Evolutionary conservation across 192 early-diverging fungal genomes (phyloP), one percentile per base, ranked within the genome.

Genomic region (Entrophospora sp.): DNA sequence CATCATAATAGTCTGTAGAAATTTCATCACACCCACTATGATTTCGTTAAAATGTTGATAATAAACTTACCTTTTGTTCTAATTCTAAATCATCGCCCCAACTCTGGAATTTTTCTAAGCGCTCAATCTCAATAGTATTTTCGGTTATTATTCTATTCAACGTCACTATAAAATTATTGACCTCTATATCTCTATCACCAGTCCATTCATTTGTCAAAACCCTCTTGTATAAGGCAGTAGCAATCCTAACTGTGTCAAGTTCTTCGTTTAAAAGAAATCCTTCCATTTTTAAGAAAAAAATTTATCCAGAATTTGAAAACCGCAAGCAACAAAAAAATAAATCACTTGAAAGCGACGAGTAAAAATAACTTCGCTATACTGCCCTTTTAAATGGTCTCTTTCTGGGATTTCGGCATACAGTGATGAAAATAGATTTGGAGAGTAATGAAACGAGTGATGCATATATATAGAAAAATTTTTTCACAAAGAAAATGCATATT

Each of bases 231-330:
- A 49, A 49, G 48, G 48, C 48, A 22, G 48, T 49, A 49, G 48
- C 48, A 49, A 49, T 49, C 20, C 48, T 49, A 49, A 49, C 48
- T 49, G 48, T 49, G 20, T 49, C 48, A 49, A 49, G 48, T 49
- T 49, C 48, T 49, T 49, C 48, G 48, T 49, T 49, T 49, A 49
- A 49, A 49, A 49, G 48, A 49, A 49, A 49, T 49, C 48, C 48
- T 49, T 49, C 48, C 48, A 49, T 49, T 49, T 49, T 9, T 10
- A 22, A 24, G 18, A 49, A 49, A 40, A 49, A 49, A 49, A n/a
- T n/a, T 49, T 49, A 49, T 9, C 20, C 9, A 22, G 48, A 49
- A 49, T n/a, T 49, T 49, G 6, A n/a, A 49, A n/a, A 49, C 6
- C 20, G 48, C 48, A 49, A 22, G 48, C 9, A 24, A 49, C 20